Evolutionary conservation across 2,329 filamentous ascomycete genomes (phyloP).

Genomic region (Aureobasidium pullulans): DNA sequence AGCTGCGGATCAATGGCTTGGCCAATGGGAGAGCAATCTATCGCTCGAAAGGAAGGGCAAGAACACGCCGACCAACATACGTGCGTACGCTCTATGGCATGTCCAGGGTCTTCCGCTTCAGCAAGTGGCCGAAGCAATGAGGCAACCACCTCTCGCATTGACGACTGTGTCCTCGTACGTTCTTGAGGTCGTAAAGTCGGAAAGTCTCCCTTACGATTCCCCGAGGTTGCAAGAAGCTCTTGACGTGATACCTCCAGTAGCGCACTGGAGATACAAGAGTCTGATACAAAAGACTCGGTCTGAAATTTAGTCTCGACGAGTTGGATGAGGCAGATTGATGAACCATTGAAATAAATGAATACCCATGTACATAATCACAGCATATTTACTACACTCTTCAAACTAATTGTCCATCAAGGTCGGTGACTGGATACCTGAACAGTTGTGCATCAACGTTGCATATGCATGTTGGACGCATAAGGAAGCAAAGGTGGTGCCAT

Average conservation of each 20-base stretch:
- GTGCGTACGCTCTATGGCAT: slow-evolving; percentile 60
- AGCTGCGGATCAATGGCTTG: neutral
- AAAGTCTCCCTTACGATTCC: slow-evolving; percentile 25
- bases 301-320: neutral
- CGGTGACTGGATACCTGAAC: neutral
- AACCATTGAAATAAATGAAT: neutral
- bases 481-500: slow-evolving; percentile 1
- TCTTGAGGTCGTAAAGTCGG: slow-evolving; percentile 45
- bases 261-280: neutral
- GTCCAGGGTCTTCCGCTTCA: slow-evolving; percentile 43
- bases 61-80: slow-evolving; percentile 31
- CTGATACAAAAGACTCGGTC: neutral
- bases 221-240: neutral
- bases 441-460: neutral
- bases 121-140: slow-evolving; percentile 48
- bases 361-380: neutral
- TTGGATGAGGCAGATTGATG: too few relatives aligned
- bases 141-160: slow-evolving; percentile 52
- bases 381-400: slow-evolving; percentile 1
- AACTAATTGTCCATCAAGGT: neutral
- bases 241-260: neutral
- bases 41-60: neutral
- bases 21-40: neutral
- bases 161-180: slow-evolving; percentile 55
- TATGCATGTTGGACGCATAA: neutral